A percentile compares a stretch with the other conserved stretches of the same genome.
phyloP scores from a whole-genome alignment of 805 yeast genomes.

The Naumovozyma baii region DNA sequence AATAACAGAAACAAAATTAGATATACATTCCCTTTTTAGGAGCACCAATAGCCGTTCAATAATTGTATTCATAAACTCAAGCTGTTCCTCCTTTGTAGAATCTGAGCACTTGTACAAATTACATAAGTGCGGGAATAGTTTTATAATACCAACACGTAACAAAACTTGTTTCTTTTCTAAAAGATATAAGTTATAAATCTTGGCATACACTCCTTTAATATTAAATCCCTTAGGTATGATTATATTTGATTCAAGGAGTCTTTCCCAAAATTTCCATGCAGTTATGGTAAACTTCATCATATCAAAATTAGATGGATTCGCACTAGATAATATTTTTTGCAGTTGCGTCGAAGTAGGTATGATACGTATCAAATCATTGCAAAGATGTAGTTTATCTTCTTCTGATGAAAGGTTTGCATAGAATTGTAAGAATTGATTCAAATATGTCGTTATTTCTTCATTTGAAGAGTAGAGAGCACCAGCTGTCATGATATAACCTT shows the following conservation, averaged over 20 bases:
- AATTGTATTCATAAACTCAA: slow-evolving; percentile 5
- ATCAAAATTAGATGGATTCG: slow-evolving; percentile 7
- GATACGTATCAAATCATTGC: slow-evolving; percentile 14
- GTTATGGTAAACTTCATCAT: slow-evolving; percentile 10
- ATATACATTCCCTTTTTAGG: slow-evolving; percentile 3
- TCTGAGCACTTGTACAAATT: background rate
- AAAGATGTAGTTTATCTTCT: slow-evolving; percentile 5
- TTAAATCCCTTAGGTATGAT: slow-evolving; percentile 9
- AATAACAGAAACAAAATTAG: background rate
- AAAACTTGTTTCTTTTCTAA: slow-evolving; percentile 6
- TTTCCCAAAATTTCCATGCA: slow-evolving; percentile 17
- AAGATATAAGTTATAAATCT: slow-evolving; percentile 19
- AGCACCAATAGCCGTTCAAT: slow-evolving; percentile 10
- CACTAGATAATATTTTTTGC: too few species aligned
- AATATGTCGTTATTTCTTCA: slow-evolving; percentile 34
- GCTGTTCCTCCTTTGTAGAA: background rate
- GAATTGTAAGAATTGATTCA: slow-evolving; percentile 30
- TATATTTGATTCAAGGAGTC: slow-evolving; percentile 19
- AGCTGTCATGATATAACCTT: slow-evolving; percentile 42
- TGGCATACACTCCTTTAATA: slow-evolving; percentile 19
- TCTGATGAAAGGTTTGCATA: background rate
- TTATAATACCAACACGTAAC: slow-evolving; percentile 8
- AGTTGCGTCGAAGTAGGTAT: slow-evolving; percentile 15
- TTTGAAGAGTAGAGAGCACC: slow-evolving; percentile 51
- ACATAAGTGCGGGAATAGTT: slow-evolving; percentile 11